These are phyloP conservation scores for Hygrocybe coccinea DNA, from an alignment of 768 basidiomycete genomes.

Conservation along the genomic window DNA sequence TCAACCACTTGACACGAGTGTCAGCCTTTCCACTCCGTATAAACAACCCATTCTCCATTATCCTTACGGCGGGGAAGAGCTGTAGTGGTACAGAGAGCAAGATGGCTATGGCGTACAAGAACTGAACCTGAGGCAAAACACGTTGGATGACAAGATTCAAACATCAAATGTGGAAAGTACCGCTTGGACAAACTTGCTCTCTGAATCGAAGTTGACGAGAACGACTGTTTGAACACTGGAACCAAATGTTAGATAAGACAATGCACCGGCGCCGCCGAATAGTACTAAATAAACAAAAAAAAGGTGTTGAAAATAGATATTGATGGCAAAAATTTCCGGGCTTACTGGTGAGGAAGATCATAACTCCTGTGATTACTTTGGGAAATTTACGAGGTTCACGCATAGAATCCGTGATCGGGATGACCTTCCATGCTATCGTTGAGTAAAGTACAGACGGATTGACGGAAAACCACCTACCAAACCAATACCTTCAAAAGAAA, in stretches of 20 bases:
- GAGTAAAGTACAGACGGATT: background rate
- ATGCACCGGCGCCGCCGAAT: conserved; percentile 82
- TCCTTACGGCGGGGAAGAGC: conserved; percentile 95
- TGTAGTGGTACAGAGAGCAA: conserved; percentile 88
- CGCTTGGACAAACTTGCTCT: conserved; percentile 81
- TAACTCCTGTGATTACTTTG: conserved; percentile 78
- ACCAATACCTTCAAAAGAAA: conserved; percentile 97
- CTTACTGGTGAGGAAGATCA: conserved; percentile 76
- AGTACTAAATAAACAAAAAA: conserved; percentile 48
- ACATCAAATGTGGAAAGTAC: conserved; percentile 34
- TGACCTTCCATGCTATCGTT: conserved; percentile 45
- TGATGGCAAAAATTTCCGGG: conserved; percentile 1
- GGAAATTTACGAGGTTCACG: conserved; percentile 93
- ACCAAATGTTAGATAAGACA: conserved; percentile 87
- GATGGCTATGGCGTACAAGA: conserved; percentile 90
- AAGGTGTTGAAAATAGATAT: background rate
- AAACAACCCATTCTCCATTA: conserved; percentile 94
- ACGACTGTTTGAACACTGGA: conserved; percentile 87
- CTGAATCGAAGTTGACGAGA: conserved; percentile 84
- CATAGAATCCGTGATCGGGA: conserved; percentile 98
- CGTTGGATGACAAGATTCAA: background rate
- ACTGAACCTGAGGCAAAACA: conserved; percentile 52
- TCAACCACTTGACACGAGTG: conserved; percentile 86
- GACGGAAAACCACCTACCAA: conserved; percentile 45
- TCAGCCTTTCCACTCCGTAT: conserved; percentile 80